phyloP scores from a whole-genome alignment of 768 basidiomycete genomes.

The Mycena filopes region DNA sequence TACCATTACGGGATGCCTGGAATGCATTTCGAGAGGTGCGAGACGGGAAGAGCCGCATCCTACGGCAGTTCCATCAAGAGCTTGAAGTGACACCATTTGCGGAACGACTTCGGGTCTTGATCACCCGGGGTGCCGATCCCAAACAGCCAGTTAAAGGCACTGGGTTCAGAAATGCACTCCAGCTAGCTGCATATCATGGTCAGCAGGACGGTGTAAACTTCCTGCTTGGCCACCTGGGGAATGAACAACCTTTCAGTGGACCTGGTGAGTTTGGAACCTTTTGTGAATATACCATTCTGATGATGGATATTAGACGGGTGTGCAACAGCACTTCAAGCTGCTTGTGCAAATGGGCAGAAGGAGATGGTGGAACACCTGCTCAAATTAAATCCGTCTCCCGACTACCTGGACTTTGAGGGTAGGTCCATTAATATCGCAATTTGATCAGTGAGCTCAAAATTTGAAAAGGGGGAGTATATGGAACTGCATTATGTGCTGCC shows the following conservation, averaged over 20 bases:
- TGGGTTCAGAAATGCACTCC: background rate
- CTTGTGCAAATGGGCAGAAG: too few relatives aligned
- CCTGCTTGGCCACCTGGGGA: background rate
- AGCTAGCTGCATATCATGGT: slow-evolving; percentile 2
- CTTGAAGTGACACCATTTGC: background rate
- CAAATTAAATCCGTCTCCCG: too few relatives aligned
- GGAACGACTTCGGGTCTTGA: slow-evolving; percentile 1
- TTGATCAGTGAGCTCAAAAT: too few relatives aligned
- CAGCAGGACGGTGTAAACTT: background rate
- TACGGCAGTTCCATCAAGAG: slow-evolving; percentile 1
- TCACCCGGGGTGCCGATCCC: background rate
- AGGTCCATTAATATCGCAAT: too few relatives aligned
- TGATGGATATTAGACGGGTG: too few relatives aligned
- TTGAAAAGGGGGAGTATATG: too few relatives aligned
- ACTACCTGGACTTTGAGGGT: too few relatives aligned
- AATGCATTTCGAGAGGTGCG: slow-evolving; percentile 4
- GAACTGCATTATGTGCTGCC: too few relatives aligned
- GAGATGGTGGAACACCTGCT: too few relatives aligned
- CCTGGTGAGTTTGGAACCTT: background rate
- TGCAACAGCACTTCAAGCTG: too few relatives aligned
- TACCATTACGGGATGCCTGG: slow-evolving; percentile 16
- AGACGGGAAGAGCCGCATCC: background rate
- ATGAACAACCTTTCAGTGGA: background rate
- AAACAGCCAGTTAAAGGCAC: background rate
- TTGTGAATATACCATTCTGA: too few relatives aligned